Percentiles rank a stretch among this genome's conserved stretches.
Evolutionary conservation across 495 filamentous ascomycete species (phyloP).

Genomic region (Chaetomium fimeti): DNA sequence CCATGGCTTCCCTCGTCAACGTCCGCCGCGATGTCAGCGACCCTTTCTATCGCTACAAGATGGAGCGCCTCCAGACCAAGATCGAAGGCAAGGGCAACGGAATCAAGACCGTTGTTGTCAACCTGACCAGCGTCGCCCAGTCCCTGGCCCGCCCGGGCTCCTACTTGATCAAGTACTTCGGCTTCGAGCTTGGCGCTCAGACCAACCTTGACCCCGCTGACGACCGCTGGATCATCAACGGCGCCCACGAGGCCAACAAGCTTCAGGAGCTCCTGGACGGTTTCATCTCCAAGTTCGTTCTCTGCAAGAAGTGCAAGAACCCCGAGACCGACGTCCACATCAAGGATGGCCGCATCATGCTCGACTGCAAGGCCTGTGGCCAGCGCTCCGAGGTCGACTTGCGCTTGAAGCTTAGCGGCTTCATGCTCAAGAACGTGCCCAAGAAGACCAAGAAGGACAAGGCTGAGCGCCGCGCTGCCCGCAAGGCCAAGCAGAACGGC

Average conservation of each 20-base stretch:
- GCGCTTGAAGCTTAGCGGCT: slow-evolving; percentile 92
- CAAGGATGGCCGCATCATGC: slow-evolving; percentile 83
- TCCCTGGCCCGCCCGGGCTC: slow-evolving; percentile 88
- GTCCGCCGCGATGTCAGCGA: slow-evolving; percentile 98
- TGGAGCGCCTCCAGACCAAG: slow-evolving; percentile 97
- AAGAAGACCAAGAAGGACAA: slow-evolving; percentile 94
- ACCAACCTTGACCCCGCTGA: slow-evolving; percentile 96
- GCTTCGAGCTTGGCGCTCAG: slow-evolving; percentile 96
- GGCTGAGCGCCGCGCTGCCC: slow-evolving; percentile 81
- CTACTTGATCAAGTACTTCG: slow-evolving; percentile 99
- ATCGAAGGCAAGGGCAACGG: slow-evolving; percentile 99
- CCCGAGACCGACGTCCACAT: slow-evolving; percentile 94
- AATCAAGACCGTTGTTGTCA: slow-evolving; percentile 96
- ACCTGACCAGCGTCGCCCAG: slow-evolving; percentile 89
- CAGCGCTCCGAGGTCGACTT: slow-evolving; percentile 86
- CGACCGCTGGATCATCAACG: slow-evolving; percentile 99
- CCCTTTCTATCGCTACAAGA: slow-evolving; percentile 99
- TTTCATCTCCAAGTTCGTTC: slow-evolving; percentile 96
- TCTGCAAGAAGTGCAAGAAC: slow-evolving; percentile 99
- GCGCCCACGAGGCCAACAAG: slow-evolving; percentile 91
- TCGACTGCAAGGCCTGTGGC: slow-evolving; percentile 99
- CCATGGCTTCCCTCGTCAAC: slow-evolving; percentile 71
- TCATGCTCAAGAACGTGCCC: slow-evolving; percentile 93
- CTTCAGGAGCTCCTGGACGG: slow-evolving; percentile 97
- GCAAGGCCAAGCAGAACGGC: slow-evolving; percentile 79